These are phyloP conservation scores for Ehretia macrophylla DNA, from an alignment of 257 asterid species.

Conservation along the genomic window DNA sequence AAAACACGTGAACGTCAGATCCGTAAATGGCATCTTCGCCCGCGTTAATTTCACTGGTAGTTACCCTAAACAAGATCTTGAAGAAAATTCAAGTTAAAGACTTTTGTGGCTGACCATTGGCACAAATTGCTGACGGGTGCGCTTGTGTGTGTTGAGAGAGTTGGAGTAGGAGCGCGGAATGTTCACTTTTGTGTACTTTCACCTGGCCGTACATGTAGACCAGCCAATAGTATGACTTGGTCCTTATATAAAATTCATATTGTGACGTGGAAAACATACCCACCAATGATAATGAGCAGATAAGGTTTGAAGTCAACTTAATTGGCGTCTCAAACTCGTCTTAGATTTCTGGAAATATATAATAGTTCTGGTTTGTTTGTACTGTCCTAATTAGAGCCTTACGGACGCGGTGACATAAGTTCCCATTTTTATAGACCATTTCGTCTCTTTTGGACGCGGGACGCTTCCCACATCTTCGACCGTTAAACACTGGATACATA, in stretches of 20 bases:
- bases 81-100: no score
- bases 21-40: no score
- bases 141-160: no score
- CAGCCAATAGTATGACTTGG: not conserved
- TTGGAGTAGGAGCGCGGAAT: no score
- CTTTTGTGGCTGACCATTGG: no score
- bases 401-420: not conserved
- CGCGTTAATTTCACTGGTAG: no score
- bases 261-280: not conserved
- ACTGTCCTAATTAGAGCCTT: no score
- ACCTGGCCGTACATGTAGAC: slow-evolving; percentile 1
- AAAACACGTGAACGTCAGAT: no score
- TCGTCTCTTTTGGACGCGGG: not conserved
- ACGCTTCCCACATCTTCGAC: not conserved
- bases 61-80: no score
- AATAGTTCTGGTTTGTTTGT: no score
- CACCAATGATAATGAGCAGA: not conserved
- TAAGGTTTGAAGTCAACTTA: slow-evolving; percentile 1
- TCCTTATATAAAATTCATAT: not conserved
- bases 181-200: not conserved
- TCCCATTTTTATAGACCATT: not conserved
- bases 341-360: not conserved
- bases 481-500: not conserved
- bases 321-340: slow-evolving; percentile 5
- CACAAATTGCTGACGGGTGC: no score